Evolutionary conservation across 1,284 basidiomycete species (phyloP).

Genomic region (Hemileccinum hortonii): DNA sequence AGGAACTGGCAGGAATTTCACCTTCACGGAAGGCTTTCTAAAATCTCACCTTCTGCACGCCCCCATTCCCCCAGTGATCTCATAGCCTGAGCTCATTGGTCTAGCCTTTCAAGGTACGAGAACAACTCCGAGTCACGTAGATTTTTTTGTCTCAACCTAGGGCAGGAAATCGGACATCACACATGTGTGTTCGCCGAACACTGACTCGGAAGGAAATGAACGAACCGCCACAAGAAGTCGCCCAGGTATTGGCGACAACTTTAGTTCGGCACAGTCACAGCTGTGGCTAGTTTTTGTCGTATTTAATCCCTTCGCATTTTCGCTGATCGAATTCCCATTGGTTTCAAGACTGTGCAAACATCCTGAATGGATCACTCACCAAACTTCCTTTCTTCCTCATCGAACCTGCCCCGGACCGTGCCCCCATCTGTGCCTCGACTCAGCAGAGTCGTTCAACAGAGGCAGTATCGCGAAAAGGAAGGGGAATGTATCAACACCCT

Average conservation of each 20-base stretch:
- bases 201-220: background rate
- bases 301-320: constrained; percentile 11
- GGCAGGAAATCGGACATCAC: too few species aligned
- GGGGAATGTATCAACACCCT: constrained; percentile 1
- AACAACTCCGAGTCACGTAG: too few species aligned
- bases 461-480: constrained; percentile 23
- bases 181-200: background rate
- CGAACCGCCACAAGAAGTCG: background rate
- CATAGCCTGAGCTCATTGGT: too few species aligned
- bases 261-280: background rate
- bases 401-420: background rate
- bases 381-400: background rate
- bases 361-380: background rate
- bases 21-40: too few species aligned
- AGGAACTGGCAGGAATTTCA: too few species aligned
- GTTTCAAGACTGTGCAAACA: background rate
- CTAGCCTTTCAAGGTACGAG: too few species aligned
- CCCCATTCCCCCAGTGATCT: too few species aligned
- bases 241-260: background rate
- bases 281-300: background rate
- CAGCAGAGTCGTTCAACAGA: constrained; percentile 16
- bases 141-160: too few species aligned
- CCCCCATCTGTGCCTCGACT: constrained; percentile 1
- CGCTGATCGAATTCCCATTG: background rate
- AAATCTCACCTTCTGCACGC: too few species aligned